Evolutionary conservation across 352 stramenopile species (phyloP).

Genomic region (Thalassiosira exigua): DNA sequence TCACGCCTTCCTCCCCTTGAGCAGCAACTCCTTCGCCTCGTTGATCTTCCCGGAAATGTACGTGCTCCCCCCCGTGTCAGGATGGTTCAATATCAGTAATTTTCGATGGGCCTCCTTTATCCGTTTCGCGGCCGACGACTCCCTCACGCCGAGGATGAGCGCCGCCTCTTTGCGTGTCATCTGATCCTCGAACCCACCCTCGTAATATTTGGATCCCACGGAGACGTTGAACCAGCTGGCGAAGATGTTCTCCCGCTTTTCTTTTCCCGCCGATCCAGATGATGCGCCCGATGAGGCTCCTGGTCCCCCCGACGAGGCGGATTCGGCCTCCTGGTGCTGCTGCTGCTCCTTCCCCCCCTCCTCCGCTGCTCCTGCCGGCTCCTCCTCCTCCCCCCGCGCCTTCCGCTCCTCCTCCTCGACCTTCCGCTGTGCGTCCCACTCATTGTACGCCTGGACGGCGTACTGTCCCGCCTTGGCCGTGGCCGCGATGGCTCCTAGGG

Average conservation of each 20-base stretch:
- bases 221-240: slow-evolving; percentile 74
- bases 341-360: background rate
- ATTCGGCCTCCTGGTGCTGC: background rate
- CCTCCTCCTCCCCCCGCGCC: background rate
- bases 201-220: slow-evolving; percentile 81
- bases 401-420: slow-evolving; percentile 16
- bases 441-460: slow-evolving; percentile 64
- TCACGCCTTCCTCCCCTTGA: slow-evolving; percentile 82
- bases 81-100: slow-evolving; percentile 98
- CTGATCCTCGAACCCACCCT: slow-evolving; percentile 96
- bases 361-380: background rate
- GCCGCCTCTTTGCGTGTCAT: slow-evolving; percentile 99
- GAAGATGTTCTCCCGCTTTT: slow-evolving; percentile 72
- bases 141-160: slow-evolving; percentile 97
- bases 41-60: slow-evolving; percentile 99
- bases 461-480: slow-evolving; percentile 71
- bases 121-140: slow-evolving; percentile 92
- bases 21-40: slow-evolving; percentile 97
- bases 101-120: slow-evolving; percentile 98
- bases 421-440: slow-evolving; percentile 47
- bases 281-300: background rate
- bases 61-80: slow-evolving; percentile 98
- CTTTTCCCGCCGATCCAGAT: background rate
- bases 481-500: slow-evolving; percentile 73
- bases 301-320: background rate